Conservation (phyloP, 139 green algal genomes). For the Tetraselmis striata region DNA sequence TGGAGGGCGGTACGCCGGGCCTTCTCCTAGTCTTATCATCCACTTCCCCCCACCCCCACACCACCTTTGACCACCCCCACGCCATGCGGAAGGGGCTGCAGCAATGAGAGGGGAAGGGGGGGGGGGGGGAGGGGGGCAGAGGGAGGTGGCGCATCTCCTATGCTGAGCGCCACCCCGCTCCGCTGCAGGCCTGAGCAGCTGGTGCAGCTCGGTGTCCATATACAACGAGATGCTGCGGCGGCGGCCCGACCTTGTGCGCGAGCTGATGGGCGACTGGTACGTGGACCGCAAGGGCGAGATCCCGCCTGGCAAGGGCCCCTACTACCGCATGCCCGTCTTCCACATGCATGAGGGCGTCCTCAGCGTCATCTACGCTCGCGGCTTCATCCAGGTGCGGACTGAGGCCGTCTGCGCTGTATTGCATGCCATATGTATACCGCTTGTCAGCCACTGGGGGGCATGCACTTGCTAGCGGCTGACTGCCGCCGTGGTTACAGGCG, state of each 20-base stretch:
- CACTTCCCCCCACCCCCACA: no score
- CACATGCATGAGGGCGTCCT: conserved; percentile 38
- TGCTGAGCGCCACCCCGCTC: no score
- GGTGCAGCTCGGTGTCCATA: conserved; percentile 31
- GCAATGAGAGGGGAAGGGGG: no score
- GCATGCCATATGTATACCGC: neutral
- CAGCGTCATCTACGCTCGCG: conserved; percentile 2
- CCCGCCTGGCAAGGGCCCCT: conserved; percentile 41
- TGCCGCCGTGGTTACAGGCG: conserved; percentile 22
- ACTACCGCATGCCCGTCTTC: conserved; percentile 45
- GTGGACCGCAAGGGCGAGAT: conserved; percentile 51
- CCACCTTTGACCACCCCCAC: no score
- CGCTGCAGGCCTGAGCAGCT: conserved; percentile 38
- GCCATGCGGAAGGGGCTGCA: no score
- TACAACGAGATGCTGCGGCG: conserved; percentile 47
- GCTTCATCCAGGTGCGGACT: neutral
- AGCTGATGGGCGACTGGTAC: conserved; percentile 39
- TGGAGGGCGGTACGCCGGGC: conserved; percentile 25
- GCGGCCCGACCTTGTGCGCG: conserved; percentile 30
- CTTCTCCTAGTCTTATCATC: no score
- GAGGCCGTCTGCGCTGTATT: neutral
- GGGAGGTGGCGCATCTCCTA: no score
- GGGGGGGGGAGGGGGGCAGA: no score
- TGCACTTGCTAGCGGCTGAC: no score
- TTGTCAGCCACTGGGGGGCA: no score